A percentile compares a stretch with the other conserved stretches of the same genome.
These are phyloP conservation scores for Serendipita sp. DNA, from an alignment of 768 basidiomycete species.

Conservation along the genomic window DNA sequence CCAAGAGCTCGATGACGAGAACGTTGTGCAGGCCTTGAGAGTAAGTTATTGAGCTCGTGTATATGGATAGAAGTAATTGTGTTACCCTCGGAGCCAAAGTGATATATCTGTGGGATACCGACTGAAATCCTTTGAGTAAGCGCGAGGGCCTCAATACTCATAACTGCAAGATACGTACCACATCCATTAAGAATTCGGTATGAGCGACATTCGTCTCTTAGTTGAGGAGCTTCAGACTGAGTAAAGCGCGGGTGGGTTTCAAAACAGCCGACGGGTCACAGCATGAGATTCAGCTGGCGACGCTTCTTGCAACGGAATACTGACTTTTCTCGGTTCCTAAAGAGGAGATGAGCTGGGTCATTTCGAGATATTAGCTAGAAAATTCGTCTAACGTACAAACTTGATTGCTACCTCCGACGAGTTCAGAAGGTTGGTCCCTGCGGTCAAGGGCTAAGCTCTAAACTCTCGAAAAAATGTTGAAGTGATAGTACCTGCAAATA, in stretches of 20 bases:
- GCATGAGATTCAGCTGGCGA: not conserved
- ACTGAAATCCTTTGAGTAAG: conserved; percentile 29
- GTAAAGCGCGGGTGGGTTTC: conserved; percentile 10
- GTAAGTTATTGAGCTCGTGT: no score
- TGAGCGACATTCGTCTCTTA: conserved; percentile 95
- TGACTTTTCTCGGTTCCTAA: conserved; percentile 64
- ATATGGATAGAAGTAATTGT: no score
- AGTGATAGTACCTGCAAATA: conserved; percentile 51
- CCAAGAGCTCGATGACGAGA: conserved; percentile 93
- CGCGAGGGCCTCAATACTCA: not conserved
- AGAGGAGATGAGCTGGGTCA: conserved; percentile 12
- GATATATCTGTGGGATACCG: conserved; percentile 97
- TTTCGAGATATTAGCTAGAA: not conserved
- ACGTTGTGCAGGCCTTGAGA: conserved; percentile 69
- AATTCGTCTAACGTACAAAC: conserved; percentile 55
- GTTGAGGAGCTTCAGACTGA: conserved; percentile 86
- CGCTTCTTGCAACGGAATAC: not conserved
- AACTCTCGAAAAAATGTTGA: not conserved
- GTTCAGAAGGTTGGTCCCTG: conserved; percentile 95
- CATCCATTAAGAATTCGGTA: conserved; percentile 84
- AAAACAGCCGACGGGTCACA: not conserved
- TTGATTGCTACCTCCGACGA: conserved; percentile 99
- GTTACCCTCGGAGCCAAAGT: conserved; percentile 90
- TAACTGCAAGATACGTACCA: conserved; percentile 38
- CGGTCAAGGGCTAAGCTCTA: not conserved